These are phyloP conservation scores for Stephanodiscus minutulus DNA, from an alignment of 108 stramenopile species.

Conservation along the genomic window DNA sequence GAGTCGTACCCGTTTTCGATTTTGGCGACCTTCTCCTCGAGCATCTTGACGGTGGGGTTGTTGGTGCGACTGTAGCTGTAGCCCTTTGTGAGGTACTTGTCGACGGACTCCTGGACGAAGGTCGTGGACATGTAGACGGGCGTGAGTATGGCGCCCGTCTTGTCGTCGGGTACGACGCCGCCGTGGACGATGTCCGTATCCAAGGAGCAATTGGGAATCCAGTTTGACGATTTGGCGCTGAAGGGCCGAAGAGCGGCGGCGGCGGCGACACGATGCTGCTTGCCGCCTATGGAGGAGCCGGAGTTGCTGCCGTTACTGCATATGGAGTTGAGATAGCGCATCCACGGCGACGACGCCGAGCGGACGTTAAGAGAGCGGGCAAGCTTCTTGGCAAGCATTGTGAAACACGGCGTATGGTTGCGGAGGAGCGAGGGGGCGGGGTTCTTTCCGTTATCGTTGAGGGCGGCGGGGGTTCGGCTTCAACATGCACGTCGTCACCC, in stretches of 20 bases:
- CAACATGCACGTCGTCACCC: neutral
- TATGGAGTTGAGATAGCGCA: conserved; percentile 42
- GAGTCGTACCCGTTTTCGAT: conserved; percentile 80
- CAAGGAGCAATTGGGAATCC: conserved; percentile 57
- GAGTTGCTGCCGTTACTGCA: conserved; percentile 41
- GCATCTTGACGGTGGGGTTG: conserved; percentile 79
- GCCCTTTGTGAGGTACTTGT: conserved; percentile 70
- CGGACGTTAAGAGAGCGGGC: conserved; percentile 35
- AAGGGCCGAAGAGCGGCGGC: conserved; percentile 7
- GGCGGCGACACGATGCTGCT: neutral
- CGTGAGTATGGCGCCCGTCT: conserved; percentile 78
- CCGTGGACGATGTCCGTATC: conserved; percentile 62
- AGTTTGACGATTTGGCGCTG: conserved; percentile 32
- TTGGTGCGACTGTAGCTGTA: conserved; percentile 79
- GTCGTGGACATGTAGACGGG: conserved; percentile 76
- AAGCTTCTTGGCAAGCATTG: conserved; percentile 32
- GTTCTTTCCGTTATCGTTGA: too few relatives aligned
- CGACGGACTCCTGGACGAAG: conserved; percentile 79
- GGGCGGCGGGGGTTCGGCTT: neutral
- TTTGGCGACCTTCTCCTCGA: conserved; percentile 82
- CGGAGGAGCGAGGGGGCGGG: neutral
- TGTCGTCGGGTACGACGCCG: conserved; percentile 51
- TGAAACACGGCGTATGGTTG: neutral
- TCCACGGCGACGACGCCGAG: conserved; percentile 39
- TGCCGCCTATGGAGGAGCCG: conserved; percentile 4